A percentile compares a stretch with the other conserved stretches of the same genome.
phyloP scores from a whole-genome alignment of 768 basidiomycete genomes.

The Russula virescens region DNA sequence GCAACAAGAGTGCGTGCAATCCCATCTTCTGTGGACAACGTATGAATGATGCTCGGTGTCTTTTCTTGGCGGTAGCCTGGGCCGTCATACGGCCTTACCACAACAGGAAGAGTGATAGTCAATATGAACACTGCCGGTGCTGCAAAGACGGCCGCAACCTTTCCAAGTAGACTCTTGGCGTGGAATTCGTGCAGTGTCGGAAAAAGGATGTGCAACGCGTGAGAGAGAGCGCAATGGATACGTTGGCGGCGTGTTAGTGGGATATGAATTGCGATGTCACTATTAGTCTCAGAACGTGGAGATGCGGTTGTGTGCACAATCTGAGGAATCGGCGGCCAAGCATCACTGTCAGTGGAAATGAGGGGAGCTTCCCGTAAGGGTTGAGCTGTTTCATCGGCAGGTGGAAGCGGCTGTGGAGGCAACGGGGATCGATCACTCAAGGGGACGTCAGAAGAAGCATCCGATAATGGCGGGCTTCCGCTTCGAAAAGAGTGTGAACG shows the following conservation, averaged over 20 bases:
- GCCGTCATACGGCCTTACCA: slow-evolving; percentile 52
- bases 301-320: slow-evolving; percentile 53
- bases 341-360: slow-evolving; percentile 22
- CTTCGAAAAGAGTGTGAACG: slow-evolving; percentile 29
- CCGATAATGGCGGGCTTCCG: slow-evolving; percentile 43
- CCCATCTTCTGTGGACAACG: slow-evolving; percentile 71
- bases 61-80: slow-evolving; percentile 37
- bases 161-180: slow-evolving; percentile 63
- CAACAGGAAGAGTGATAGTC: slow-evolving; percentile 88
- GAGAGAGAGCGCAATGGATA: slow-evolving; percentile 33
- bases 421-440: slow-evolving; percentile 46
- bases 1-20: slow-evolving; percentile 63
- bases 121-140: slow-evolving; percentile 81
- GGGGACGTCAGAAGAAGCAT: slow-evolving; percentile 44
- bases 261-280: slow-evolving; percentile 43
- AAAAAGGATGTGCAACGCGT: slow-evolving; percentile 63
- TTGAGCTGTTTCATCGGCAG: slow-evolving; percentile 2
- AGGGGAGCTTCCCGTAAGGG: slow-evolving; percentile 15
- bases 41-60: slow-evolving; percentile 35
- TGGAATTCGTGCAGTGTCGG: slow-evolving; percentile 75
- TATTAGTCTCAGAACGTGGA: slow-evolving; percentile 40
- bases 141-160: slow-evolving; percentile 71
- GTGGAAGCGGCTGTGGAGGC: slow-evolving; percentile 28
- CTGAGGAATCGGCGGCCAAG: slow-evolving; percentile 35
- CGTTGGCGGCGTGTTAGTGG: slow-evolving; percentile 40